Evolutionary conservation across 305 asterid genomes (phyloP).

Genomic region (Coffea humblotiana): DNA sequence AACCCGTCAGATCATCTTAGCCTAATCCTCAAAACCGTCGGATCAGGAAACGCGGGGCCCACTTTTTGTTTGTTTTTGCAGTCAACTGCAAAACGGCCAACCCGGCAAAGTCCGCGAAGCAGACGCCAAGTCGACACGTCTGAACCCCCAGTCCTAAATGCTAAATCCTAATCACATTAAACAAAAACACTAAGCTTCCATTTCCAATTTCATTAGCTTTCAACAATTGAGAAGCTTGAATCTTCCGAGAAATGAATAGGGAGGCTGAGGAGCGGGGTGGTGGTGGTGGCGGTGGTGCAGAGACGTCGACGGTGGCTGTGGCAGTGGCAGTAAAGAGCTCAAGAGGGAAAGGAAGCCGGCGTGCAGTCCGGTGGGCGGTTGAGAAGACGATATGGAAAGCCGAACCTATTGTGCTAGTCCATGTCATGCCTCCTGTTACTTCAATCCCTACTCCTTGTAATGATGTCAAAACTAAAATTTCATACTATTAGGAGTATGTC

Average conservation of each 20-base stretch:
- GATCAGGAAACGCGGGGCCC: background rate
- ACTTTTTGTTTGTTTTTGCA: background rate
- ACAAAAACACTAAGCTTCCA: no score
- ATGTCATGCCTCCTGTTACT: slow-evolving; percentile 60
- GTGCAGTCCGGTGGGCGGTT: slow-evolving; percentile 77
- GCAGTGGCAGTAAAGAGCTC: slow-evolving; percentile 79
- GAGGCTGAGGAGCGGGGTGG: slow-evolving; percentile 21
- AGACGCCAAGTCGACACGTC: background rate
- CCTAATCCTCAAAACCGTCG: background rate
- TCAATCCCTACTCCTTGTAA: slow-evolving; percentile 82
- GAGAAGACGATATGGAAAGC: slow-evolving; percentile 51
- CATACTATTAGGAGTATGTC: no score
- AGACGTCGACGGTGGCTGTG: slow-evolving; percentile 29
- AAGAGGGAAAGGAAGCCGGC: slow-evolving; percentile 66
- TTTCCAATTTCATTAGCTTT: background rate
- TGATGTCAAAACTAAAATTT: no score
- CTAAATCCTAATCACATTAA: no score
- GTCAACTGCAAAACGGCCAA: no score
- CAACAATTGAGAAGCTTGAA: no score
- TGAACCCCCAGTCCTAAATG: background rate
- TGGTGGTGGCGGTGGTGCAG: slow-evolving; percentile 14
- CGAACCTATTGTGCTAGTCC: slow-evolving; percentile 56
- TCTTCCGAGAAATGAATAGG: slow-evolving; percentile 12
- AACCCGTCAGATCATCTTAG: background rate
- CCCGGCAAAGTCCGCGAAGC: no score